phyloP scores from a whole-genome alignment of 306 rosid genomes.

The Casuarina equisetifolia region DNA sequence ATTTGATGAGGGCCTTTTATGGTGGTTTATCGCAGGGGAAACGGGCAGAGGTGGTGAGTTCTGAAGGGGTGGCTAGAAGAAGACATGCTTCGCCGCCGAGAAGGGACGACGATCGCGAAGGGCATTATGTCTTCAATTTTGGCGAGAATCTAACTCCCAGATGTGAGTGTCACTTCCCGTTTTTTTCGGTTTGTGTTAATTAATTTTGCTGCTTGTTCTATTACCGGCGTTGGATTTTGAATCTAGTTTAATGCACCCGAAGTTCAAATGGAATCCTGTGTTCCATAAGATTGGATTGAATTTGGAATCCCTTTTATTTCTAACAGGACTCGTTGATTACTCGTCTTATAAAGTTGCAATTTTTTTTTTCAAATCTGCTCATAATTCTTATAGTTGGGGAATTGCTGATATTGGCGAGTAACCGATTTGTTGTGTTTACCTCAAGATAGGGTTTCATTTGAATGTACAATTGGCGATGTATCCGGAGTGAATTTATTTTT shows the following conservation, averaged over 20 bases:
- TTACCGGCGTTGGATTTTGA: background rate
- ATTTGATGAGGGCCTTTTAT: conserved; percentile 2
- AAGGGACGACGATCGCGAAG: conserved; percentile 94
- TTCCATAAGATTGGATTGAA: background rate
- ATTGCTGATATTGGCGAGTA: background rate
- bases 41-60: conserved; percentile 40
- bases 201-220: background rate
- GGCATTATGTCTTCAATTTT: conserved; percentile 75
- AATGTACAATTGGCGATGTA: background rate
- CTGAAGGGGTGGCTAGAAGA: conserved; percentile 37
- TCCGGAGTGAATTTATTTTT: background rate
- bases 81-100: conserved; percentile 75
- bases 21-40: conserved; percentile 47
- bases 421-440: background rate
- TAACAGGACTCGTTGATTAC: background rate
- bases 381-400: conserved; percentile 2
- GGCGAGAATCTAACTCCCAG: conserved; percentile 97
- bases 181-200: background rate
- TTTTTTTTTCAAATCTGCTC: background rate
- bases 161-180: conserved; percentile 45
- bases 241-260: background rate
- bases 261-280: background rate
- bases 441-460: background rate
- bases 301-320: background rate
- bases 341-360: background rate